Evolutionary conservation across 768 basidiomycete species (phyloP).

Genomic region (Dentipellis sp.): DNA sequence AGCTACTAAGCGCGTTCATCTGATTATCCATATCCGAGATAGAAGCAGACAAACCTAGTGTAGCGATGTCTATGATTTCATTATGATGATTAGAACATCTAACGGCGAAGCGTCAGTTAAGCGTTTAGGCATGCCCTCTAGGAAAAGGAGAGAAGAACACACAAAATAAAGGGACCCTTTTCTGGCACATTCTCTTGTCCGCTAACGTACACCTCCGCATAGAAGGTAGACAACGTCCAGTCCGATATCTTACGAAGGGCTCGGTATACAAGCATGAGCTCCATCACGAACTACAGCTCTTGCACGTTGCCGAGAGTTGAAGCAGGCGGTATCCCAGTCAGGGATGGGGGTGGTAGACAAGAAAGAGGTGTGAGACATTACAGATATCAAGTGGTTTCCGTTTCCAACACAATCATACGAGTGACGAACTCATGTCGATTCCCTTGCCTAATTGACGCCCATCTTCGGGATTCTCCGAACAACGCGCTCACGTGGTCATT

Average conservation of each 20-base stretch:
- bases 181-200: slow-evolving; percentile 80
- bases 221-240: slow-evolving; percentile 76
- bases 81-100: slow-evolving; percentile 41
- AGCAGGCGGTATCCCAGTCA: too few species aligned
- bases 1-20: slow-evolving; percentile 32
- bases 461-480: too few species aligned
- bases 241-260: slow-evolving; percentile 62
- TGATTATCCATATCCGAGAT: not conserved
- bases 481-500: too few species aligned
- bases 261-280: slow-evolving; percentile 47
- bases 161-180: slow-evolving; percentile 90
- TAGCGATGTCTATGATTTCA: slow-evolving; percentile 54
- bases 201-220: slow-evolving; percentile 75
- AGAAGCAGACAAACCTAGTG: slow-evolving; percentile 16
- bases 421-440: too few species aligned
- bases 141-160: slow-evolving; percentile 24
- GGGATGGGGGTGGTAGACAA: too few species aligned
- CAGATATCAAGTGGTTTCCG: too few species aligned
- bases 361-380: too few species aligned
- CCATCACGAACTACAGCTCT: not conserved
- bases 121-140: slow-evolving; percentile 19
- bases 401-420: too few species aligned
- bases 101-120: slow-evolving; percentile 21
- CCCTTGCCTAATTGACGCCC: too few species aligned
- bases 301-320: too few species aligned